These are phyloP conservation scores for Pythium aquatile DNA, from an alignment of 352 stramenopile genomes.

Conservation along the genomic window DNA sequence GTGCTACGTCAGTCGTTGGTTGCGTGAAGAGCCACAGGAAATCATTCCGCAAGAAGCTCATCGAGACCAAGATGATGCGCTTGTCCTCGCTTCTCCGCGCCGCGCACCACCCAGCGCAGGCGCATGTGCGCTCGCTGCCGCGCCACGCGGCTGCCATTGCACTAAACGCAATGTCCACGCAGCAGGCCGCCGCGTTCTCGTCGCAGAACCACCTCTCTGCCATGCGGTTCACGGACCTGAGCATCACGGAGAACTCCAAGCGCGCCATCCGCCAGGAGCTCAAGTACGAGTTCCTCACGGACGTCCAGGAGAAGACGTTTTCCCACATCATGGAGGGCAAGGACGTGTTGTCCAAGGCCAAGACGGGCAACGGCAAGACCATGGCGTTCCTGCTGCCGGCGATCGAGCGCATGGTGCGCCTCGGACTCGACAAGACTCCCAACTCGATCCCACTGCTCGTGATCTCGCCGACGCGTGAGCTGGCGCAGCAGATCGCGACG, in stretches of 20 bases:
- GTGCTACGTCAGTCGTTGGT: conserved; percentile 17
- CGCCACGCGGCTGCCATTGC: not conserved
- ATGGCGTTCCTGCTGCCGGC: conserved; percentile 64
- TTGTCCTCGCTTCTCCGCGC: conserved; percentile 18
- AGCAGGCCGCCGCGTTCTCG: conserved; percentile 9
- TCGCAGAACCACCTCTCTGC: conserved; percentile 21
- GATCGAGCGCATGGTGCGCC: conserved; percentile 81
- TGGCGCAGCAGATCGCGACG: conserved; percentile 89
- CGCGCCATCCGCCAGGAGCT: conserved; percentile 59
- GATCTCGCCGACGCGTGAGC: conserved; percentile 89
- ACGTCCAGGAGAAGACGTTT: conserved; percentile 80
- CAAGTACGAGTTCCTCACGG: conserved; percentile 76
- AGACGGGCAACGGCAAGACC: conserved; percentile 84
- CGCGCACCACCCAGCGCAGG: not conserved
- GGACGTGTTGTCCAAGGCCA: conserved; percentile 85
- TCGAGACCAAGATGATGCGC: conserved; percentile 15
- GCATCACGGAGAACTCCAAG: conserved; percentile 38
- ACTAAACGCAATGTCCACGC: not conserved
- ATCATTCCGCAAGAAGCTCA: not conserved
- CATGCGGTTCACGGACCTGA: conserved; percentile 26
- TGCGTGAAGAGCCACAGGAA: conserved; percentile 22
- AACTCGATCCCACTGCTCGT: conserved; percentile 71
- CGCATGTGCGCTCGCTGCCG: not conserved
- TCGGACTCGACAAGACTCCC: conserved; percentile 17
- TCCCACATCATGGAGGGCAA: conserved; percentile 50